Evolutionary conservation across 192 early-diverging fungal genomes (phyloP).

Genomic region (Linnemannia exigua): DNA sequence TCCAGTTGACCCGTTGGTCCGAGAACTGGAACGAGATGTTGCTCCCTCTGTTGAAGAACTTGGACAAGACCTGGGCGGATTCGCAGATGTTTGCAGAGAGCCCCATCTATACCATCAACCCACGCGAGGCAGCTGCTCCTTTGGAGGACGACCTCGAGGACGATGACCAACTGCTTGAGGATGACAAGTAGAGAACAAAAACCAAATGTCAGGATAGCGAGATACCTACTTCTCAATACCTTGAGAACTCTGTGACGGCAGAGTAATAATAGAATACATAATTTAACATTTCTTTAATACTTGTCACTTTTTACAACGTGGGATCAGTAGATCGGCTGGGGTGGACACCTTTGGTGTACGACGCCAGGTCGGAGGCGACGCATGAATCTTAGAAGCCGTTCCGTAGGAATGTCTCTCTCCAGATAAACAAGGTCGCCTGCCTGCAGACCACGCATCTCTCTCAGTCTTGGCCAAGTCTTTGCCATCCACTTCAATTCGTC

Average conservation of each 20-base stretch:
- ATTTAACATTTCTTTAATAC: no score
- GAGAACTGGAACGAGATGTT: constrained; percentile 47
- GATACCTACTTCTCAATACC: no score
- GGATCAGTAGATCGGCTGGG: no score
- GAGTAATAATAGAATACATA: no score
- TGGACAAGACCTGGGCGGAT: constrained; percentile 56
- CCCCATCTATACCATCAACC: constrained; percentile 30
- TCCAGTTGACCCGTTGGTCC: constrained; percentile 49
- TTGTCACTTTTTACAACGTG: no score
- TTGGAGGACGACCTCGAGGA: constrained; percentile 7
- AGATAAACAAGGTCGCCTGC: not conserved
- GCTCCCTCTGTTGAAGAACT: constrained; percentile 37
- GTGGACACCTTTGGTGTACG: not conserved
- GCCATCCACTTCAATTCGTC: no score
- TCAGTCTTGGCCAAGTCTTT: no score
- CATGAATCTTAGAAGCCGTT: not conserved
- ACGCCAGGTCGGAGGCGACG: no score
- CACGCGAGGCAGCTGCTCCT: not conserved
- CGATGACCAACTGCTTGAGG: not conserved
- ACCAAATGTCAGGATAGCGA: no score
- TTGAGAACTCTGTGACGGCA: no score
- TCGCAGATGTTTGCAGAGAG: constrained; percentile 55
- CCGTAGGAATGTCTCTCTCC: not conserved
- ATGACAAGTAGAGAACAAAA: constrained; percentile 6
- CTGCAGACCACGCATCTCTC: no score